Evolutionary conservation across 805 yeast genomes (phyloP).

Genomic region (Teunomyces gatunensis): DNA sequence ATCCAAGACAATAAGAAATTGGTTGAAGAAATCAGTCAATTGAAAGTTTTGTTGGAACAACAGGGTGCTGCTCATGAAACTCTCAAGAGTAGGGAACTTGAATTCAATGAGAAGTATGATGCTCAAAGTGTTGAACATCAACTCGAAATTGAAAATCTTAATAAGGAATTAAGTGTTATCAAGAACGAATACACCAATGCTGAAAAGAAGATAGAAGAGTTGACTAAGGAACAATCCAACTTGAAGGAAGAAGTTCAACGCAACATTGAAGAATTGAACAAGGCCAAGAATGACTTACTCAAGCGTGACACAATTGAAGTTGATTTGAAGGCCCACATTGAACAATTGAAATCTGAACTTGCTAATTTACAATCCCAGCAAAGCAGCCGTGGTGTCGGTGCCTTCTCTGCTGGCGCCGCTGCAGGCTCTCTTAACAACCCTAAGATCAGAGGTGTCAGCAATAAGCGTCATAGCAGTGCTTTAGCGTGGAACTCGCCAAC

Average conservation of each 20-base stretch:
- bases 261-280: conserved; percentile 59
- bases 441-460: conserved; percentile 31
- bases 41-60: conserved; percentile 48
- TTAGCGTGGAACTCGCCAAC: conserved; percentile 32
- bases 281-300: conserved; percentile 56
- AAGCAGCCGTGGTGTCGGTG: conserved; percentile 16
- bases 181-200: conserved; percentile 58
- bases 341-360: conserved; percentile 51
- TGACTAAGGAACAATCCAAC: conserved; percentile 58
- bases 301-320: conserved; percentile 63
- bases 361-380: conserved; percentile 41
- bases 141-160: conserved; percentile 47
- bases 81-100: conserved; percentile 54
- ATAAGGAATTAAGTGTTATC: conserved; percentile 53
- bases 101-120: conserved; percentile 46
- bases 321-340: conserved; percentile 62
- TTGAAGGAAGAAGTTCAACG: conserved; percentile 62
- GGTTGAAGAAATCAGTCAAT: conserved; percentile 53
- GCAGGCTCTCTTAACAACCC: conserved; percentile 21
- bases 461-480: conserved; percentile 42
- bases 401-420: conserved; percentile 28
- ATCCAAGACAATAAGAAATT: conserved; percentile 79
- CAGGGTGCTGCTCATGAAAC: conserved; percentile 52
- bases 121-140: conserved; percentile 47
- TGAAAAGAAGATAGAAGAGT: conserved; percentile 55